Percentiles rank a stretch among this genome's conserved stretches.
Conservation (phyloP, 106 monocot genomes). For the Vanilla planifolia region DNA sequence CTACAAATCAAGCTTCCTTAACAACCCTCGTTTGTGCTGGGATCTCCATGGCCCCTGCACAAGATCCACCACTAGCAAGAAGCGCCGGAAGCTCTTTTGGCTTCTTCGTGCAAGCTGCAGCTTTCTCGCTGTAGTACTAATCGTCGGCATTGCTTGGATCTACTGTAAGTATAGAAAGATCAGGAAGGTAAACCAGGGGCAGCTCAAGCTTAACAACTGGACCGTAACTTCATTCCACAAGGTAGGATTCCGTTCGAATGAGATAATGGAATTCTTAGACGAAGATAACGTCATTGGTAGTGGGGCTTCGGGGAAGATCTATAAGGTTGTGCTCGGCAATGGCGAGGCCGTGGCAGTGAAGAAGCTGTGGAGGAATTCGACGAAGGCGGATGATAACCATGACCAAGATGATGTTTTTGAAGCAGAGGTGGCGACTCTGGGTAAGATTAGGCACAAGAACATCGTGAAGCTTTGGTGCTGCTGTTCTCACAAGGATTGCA, state of each 20-base stretch:
- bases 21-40: constrained; percentile 47
- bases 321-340: constrained; percentile 38
- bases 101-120: constrained; percentile 21
- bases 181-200: constrained; percentile 5
- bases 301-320: constrained; percentile 49
- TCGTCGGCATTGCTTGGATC: constrained; percentile 4
- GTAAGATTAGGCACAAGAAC: constrained; percentile 79
- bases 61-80: not conserved
- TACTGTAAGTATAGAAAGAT: constrained; percentile 10
- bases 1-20: constrained; percentile 36
- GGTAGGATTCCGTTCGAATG: constrained; percentile 41
- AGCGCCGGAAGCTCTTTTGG: constrained; percentile 7
- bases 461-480: constrained; percentile 75
- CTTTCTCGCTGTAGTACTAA: not conserved
- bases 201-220: constrained; percentile 11
- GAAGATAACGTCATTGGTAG: constrained; percentile 54
- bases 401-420: constrained; percentile 39
- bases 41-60: constrained; percentile 22
- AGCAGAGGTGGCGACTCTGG: constrained; percentile 62
- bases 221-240: constrained; percentile 32
- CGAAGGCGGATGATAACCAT: not conserved
- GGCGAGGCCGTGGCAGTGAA: constrained; percentile 30
- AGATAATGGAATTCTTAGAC: constrained; percentile 39
- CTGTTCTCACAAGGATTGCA: constrained; percentile 32
- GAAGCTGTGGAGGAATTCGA: not conserved